Percentiles rank a stretch among this genome's conserved stretches.
Conservation (phyloP, 2,329 filamentous ascomycete genomes). For the Trichothecium roseum region DNA sequence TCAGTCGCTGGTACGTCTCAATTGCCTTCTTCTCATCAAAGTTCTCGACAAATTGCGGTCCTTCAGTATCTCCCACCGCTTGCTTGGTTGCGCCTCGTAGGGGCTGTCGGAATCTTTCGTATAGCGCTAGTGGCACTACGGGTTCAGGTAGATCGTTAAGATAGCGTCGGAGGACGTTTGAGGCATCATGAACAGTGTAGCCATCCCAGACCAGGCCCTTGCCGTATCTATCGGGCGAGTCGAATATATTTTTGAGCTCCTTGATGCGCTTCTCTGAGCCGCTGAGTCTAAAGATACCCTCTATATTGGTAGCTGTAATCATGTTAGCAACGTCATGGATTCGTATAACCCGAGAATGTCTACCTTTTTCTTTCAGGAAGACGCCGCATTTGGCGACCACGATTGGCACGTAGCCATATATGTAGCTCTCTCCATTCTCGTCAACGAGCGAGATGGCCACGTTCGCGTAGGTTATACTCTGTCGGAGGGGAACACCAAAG, state of each 20-base stretch:
- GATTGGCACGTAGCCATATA: constrained; percentile 97
- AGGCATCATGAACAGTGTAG: constrained; percentile 96
- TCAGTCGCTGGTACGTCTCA: constrained; percentile 73
- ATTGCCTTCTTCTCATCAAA: constrained; percentile 61
- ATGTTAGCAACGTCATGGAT: constrained; percentile 11
- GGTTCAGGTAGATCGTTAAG: constrained; percentile 94
- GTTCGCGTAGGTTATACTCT: constrained; percentile 95
- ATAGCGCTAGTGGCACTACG: constrained; percentile 88
- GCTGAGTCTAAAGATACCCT: constrained; percentile 92
- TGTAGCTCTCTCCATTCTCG: constrained; percentile 86
- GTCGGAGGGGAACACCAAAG: constrained; percentile 85
- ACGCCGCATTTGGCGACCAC: constrained; percentile 98
- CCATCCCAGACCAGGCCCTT: constrained; percentile 96
- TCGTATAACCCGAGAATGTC: constrained; percentile 17
- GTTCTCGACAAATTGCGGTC: constrained; percentile 58
- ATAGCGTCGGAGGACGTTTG: constrained; percentile 90
- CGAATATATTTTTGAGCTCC: constrained; percentile 82
- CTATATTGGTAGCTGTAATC: constrained; percentile 71
- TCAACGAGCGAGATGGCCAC: constrained; percentile 95
- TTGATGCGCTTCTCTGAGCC: constrained; percentile 98
- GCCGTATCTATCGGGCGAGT: constrained; percentile 89
- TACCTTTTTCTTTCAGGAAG: constrained; percentile 95
- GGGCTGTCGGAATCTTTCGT: constrained; percentile 82
- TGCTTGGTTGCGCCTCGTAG: constrained; percentile 63
- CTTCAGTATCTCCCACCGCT: constrained; percentile 58